Evolutionary conservation across 148 eudicot species (phyloP).

Genomic region (Rhododendron mucronatum): DNA sequence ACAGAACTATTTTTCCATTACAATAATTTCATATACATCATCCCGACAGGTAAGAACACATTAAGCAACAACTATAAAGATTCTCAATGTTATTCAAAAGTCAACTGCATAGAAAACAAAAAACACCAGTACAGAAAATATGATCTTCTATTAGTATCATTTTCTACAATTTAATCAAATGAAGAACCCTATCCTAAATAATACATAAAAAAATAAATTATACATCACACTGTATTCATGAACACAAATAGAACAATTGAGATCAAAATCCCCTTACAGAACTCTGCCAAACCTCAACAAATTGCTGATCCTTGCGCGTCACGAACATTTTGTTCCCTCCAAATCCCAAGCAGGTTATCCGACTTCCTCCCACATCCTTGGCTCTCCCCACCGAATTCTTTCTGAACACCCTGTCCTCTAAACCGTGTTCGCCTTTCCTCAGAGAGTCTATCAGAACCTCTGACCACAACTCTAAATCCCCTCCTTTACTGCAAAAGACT

Average conservation of each 20-base stretch:
- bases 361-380: constrained; percentile 57
- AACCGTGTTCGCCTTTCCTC: constrained; percentile 19
- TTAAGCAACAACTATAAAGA: not conserved
- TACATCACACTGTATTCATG: not conserved
- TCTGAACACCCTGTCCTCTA: constrained; percentile 54
- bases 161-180: not conserved
- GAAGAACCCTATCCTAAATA: not conserved
- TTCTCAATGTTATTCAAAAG: not conserved
- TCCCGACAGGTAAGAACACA: not conserved
- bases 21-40: not conserved
- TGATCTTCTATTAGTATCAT: not conserved
- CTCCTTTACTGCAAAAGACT: constrained; percentile 66
- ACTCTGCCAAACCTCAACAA: constrained; percentile 85
- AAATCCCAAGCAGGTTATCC: constrained; percentile 56
- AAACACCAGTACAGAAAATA: not conserved
- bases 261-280: constrained; percentile 35
- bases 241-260: not conserved
- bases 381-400: constrained; percentile 72
- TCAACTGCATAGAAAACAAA: not conserved
- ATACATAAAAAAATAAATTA: not conserved
- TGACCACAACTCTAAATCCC: constrained; percentile 76
- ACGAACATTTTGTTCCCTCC: constrained; percentile 95
- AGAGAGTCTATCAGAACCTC: constrained; percentile 44
- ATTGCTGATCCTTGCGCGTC: constrained; percentile 74
- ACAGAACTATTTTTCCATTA: not conserved